Conservation (phyloP, 805 yeast species). For the Yarrowia osloensis region DNA sequence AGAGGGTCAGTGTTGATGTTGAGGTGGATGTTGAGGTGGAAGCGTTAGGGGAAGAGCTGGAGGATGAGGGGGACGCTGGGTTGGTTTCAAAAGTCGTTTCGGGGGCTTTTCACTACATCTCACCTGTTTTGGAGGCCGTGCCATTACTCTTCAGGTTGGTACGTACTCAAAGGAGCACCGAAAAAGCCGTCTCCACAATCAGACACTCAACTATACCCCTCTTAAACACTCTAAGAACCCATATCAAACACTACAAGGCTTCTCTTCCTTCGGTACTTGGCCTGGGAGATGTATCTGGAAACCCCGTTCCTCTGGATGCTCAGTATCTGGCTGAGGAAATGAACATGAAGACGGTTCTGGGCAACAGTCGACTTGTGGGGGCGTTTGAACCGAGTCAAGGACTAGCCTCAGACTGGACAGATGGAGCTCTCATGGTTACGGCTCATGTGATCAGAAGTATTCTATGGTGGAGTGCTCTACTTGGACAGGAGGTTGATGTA, state of each 20-base stretch:
- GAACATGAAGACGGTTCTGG: background rate
- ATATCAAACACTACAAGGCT: background rate
- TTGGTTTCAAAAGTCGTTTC: background rate
- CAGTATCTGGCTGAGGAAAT: constrained; percentile 23
- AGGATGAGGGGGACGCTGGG: background rate
- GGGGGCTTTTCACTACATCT: too few relatives aligned
- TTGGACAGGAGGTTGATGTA: background rate
- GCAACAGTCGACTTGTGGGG: background rate
- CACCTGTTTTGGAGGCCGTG: background rate
- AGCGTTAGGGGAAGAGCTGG: background rate
- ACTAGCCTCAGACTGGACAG: background rate
- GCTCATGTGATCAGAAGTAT: background rate
- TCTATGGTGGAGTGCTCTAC: background rate
- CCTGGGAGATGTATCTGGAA: constrained; percentile 5
- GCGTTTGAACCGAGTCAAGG: background rate
- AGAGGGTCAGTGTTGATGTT: background rate
- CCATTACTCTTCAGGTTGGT: background rate
- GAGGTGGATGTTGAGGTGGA: background rate
- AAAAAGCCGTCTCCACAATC: too few relatives aligned
- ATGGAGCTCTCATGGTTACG: background rate
- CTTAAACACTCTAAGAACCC: background rate
- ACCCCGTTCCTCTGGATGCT: constrained; percentile 2
- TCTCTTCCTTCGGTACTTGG: background rate
- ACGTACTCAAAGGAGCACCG: background rate
- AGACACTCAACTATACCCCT: background rate